These are phyloP conservation scores for Rubroboletus satanas DNA, from an alignment of 768 basidiomycete species.

Conservation along the genomic window DNA sequence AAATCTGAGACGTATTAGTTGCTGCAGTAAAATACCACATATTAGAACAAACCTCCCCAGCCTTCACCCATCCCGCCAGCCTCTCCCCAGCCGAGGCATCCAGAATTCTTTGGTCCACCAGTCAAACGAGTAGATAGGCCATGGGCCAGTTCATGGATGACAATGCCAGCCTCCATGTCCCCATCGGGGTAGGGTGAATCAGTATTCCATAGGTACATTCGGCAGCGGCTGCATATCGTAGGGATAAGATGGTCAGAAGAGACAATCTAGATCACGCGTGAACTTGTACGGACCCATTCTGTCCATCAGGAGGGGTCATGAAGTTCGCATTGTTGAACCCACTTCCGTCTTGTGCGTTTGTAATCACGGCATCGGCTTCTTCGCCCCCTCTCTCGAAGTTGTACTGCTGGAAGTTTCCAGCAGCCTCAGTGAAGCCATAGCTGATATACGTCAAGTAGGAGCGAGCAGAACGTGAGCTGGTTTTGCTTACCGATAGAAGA, in stretches of 20 bases:
- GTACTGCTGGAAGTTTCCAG: slow-evolving; percentile 97
- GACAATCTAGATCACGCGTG: neutral
- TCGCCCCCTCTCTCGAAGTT: slow-evolving; percentile 90
- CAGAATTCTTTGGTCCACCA: slow-evolving; percentile 89
- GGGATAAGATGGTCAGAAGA: neutral
- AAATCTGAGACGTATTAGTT: slow-evolving; percentile 46
- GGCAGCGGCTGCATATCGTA: slow-evolving; percentile 51
- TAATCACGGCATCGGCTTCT: slow-evolving; percentile 87
- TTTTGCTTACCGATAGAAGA: slow-evolving; percentile 60
- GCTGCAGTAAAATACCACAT: neutral
- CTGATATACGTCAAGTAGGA: slow-evolving; percentile 33
- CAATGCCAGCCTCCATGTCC: slow-evolving; percentile 94
- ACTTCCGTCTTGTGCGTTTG: slow-evolving; percentile 93
- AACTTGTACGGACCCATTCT: slow-evolving; percentile 52
- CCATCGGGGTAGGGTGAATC: slow-evolving; percentile 89
- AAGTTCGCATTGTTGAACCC: slow-evolving; percentile 94
- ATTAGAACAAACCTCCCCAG: slow-evolving; percentile 64
- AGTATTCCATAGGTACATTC: slow-evolving; percentile 97
- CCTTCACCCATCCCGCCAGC: slow-evolving; percentile 97
- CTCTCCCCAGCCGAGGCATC: slow-evolving; percentile 95
- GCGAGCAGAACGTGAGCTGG: neutral
- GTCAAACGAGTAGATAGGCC: slow-evolving; percentile 93
- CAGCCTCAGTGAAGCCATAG: slow-evolving; percentile 87
- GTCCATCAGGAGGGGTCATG: slow-evolving; percentile 80
- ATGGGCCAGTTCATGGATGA: slow-evolving; percentile 87